phyloP scores from a whole-genome alignment of 768 basidiomycete genomes.

The Serendipita sp. region DNA sequence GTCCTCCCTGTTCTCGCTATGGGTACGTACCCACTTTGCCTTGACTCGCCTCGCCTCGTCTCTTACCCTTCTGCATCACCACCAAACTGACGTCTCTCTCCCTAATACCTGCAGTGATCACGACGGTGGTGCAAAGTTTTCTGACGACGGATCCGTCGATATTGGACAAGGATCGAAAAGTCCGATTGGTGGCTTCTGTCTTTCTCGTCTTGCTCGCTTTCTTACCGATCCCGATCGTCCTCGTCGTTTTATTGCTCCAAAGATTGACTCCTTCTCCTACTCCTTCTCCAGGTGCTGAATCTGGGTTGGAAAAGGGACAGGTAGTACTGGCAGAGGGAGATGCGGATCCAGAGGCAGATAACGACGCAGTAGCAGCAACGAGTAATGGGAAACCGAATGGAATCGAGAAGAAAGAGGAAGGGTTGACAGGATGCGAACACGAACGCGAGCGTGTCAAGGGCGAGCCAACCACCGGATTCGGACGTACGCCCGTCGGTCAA shows the following conservation, averaged over 20 bases:
- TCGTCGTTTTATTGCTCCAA: background rate
- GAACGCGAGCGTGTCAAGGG: background rate
- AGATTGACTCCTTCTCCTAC: background rate
- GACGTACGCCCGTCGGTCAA: background rate
- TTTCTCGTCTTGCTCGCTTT: background rate
- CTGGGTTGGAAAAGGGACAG: background rate
- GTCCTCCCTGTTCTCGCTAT: background rate
- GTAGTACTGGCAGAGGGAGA: background rate
- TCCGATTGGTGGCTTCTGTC: background rate
- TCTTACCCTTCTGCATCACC: no score
- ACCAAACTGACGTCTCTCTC: no score
- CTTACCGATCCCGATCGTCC: constrained; percentile 1
- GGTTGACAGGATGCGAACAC: no score
- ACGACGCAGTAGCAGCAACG: background rate
- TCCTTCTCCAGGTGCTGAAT: no score
- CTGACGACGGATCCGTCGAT: background rate
- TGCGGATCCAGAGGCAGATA: background rate
- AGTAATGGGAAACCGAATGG: background rate
- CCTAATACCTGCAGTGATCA: background rate
- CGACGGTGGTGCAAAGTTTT: background rate
- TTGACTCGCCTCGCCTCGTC: no score
- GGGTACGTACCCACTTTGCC: background rate
- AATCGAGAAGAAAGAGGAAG: background rate
- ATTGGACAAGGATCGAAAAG: background rate
- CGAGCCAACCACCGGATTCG: background rate